Percentiles rank a stretch among this genome's conserved stretches.
These are phyloP conservation scores for Fraxinus dipetala DNA, from an alignment of 305 asterid species.

Conservation along the genomic window DNA sequence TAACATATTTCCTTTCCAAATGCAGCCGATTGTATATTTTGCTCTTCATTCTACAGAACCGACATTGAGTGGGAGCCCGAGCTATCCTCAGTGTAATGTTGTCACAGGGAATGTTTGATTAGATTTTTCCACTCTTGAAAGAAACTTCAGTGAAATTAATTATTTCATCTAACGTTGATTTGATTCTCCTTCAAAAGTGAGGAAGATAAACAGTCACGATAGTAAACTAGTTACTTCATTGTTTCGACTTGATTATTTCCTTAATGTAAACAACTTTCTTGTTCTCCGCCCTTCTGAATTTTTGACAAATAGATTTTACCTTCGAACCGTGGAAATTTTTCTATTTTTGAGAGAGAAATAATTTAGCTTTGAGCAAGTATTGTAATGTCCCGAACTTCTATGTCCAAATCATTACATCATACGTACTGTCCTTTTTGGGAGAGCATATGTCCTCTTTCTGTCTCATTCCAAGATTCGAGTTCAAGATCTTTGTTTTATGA, in stretches of 20 bases:
- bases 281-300: not conserved
- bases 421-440: not conserved
- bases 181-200: conserved; percentile 35
- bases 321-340: not conserved
- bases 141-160: conserved; percentile 21
- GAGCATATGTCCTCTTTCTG: not conserved
- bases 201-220: conserved; percentile 31
- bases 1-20: conserved; percentile 34
- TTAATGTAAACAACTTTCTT: not conserved
- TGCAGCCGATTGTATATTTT: conserved; percentile 33
- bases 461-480: not conserved
- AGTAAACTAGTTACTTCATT: conserved; percentile 21
- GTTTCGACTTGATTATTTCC: not conserved
- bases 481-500: not conserved
- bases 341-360: not conserved
- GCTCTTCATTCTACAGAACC: conserved; percentile 31
- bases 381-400: not conserved
- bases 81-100: conserved; percentile 34
- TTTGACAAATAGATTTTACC: not conserved
- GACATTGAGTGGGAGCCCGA: conserved; percentile 24
- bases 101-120: conserved; percentile 31
- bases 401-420: not conserved
- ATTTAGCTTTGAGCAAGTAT: not conserved
- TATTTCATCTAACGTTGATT: conserved; percentile 40
- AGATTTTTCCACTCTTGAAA: conserved; percentile 22